Evolutionary conservation across 352 stramenopile species (phyloP).

Genomic region (Phytophthora foliorum): DNA sequence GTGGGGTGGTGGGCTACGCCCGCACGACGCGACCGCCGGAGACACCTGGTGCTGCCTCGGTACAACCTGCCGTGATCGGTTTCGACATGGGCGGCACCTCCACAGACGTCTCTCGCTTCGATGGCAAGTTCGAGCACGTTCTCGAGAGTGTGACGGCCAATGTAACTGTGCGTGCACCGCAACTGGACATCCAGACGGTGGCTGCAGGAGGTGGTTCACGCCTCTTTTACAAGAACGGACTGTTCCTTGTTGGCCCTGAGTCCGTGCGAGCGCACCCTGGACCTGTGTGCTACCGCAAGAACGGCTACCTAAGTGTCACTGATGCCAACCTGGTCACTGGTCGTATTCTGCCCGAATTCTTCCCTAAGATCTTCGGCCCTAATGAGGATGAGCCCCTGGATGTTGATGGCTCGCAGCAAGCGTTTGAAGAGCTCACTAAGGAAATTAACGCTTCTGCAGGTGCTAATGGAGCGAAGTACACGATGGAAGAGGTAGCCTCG

Average conservation of each 20-base stretch:
- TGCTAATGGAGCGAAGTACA: slow-evolving; percentile 72
- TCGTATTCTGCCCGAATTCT: slow-evolving; percentile 97
- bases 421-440: slow-evolving; percentile 93
- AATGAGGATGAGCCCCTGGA: slow-evolving; percentile 98
- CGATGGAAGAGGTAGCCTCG: slow-evolving; percentile 96
- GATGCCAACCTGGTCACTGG: slow-evolving; percentile 99
- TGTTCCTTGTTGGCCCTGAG: slow-evolving; percentile 99
- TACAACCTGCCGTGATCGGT: slow-evolving; percentile 89
- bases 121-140: slow-evolving; percentile 97
- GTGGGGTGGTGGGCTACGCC: slow-evolving; percentile 98
- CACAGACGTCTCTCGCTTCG: slow-evolving; percentile 98
- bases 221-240: slow-evolving; percentile 97
- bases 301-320: slow-evolving; percentile 96
- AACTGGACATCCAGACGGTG: slow-evolving; percentile 99
- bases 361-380: slow-evolving; percentile 99
- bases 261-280: slow-evolving; percentile 97
- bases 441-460: slow-evolving; percentile 87
- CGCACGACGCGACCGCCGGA: slow-evolving; percentile 88
- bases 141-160: slow-evolving; percentile 99
- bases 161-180: slow-evolving; percentile 97
- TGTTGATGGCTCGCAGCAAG: slow-evolving; percentile 91
- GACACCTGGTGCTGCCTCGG: slow-evolving; percentile 16
- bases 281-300: slow-evolving; percentile 98
- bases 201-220: slow-evolving; percentile 96
- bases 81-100: slow-evolving; percentile 99